Conservation (phyloP, 768 basidiomycete species). For the Scleroderma citrinum region DNA sequence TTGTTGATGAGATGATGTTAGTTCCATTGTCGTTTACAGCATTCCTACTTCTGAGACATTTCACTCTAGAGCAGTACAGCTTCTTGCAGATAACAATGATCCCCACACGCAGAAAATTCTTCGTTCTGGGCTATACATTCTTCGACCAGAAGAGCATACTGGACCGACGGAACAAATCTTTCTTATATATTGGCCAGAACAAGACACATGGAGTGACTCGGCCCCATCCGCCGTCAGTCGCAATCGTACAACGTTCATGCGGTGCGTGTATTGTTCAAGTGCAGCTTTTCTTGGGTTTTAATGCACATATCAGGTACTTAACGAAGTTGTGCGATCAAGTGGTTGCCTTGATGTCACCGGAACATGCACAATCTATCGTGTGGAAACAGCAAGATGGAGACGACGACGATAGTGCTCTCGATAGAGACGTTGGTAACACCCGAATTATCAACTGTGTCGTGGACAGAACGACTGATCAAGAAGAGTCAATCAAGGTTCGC, state of each 20-base stretch:
- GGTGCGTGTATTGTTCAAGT: slow-evolving; percentile 30
- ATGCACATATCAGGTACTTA: slow-evolving; percentile 40
- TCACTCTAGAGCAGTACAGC: slow-evolving; percentile 3
- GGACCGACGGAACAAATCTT: slow-evolving; percentile 30
- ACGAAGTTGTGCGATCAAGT: slow-evolving; percentile 55
- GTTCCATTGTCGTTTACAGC: slow-evolving; percentile 12
- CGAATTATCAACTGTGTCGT: slow-evolving; percentile 47
- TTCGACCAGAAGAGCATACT: slow-evolving; percentile 12
- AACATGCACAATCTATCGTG: slow-evolving; percentile 40
- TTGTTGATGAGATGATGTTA: slow-evolving; percentile 37
- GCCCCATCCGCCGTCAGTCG: slow-evolving; percentile 38
- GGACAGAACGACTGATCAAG: slow-evolving; percentile 45
- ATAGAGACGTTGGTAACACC: slow-evolving; percentile 15
- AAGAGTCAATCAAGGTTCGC: slow-evolving; percentile 37
- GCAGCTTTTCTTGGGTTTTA: background rate
- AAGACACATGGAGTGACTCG: slow-evolving; percentile 51
- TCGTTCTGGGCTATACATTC: slow-evolving; percentile 44
- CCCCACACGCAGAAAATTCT: slow-evolving; percentile 21
- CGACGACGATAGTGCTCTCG: background rate
- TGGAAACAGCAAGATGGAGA: slow-evolving; percentile 36
- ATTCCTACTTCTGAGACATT: background rate
- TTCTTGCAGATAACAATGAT: slow-evolving; percentile 1
- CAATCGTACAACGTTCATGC: slow-evolving; percentile 58
- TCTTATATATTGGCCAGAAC: slow-evolving; percentile 58
- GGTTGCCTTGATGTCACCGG: slow-evolving; percentile 42